Base-by-base conservation (phyloP, 306 rosid species). In the Comarum palustre region DNA sequence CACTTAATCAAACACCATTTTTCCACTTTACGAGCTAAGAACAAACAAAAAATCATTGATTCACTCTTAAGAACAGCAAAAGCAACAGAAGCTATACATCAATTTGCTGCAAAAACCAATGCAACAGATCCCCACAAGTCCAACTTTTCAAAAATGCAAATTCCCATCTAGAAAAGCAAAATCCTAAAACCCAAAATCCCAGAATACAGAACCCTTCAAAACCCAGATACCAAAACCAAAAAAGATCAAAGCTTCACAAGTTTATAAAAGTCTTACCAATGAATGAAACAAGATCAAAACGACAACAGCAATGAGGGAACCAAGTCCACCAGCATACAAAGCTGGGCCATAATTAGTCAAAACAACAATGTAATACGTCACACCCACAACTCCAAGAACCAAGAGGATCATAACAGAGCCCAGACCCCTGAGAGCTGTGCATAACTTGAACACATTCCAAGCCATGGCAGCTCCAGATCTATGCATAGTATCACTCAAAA, bases 401-500 rank as follows among this genome's bases (percentile, higher is more conserved):
- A 95, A 67, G 11, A 95, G 86, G 69, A 95, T 91, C 96, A 95
- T 95, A 84, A 95, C 92, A 81, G 99, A 95, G 69, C 99, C 99
- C 73, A 95, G 83, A 62, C 97, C 99, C 70, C 99, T 89, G 27
- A 95, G 82, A 78, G 93, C 99, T 51, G 96, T 90, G 72, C 99
- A 95, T 84, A 95, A 95, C 92, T 95, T 90, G 90, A 95, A 95
- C 82, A 95, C 97, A 72, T 95, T 95, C 99, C 99, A 95, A 61
- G 99, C 97, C 97, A 95, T 95, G 55, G 96, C 82, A 46, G 86
- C 90, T 66, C 96, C 99, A 90, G 97, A 95, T 95, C 99, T 95
- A 86, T 95, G 96, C 97, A 95, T 92, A 81, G 66, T 59, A 59
- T 50, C 24, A 38, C 45, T 20, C 42, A 69, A 61, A 67, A 46